These are phyloP conservation scores for Margaritispora aquatica DNA, from an alignment of 495 filamentous ascomycete genomes.

Conservation along the genomic window DNA sequence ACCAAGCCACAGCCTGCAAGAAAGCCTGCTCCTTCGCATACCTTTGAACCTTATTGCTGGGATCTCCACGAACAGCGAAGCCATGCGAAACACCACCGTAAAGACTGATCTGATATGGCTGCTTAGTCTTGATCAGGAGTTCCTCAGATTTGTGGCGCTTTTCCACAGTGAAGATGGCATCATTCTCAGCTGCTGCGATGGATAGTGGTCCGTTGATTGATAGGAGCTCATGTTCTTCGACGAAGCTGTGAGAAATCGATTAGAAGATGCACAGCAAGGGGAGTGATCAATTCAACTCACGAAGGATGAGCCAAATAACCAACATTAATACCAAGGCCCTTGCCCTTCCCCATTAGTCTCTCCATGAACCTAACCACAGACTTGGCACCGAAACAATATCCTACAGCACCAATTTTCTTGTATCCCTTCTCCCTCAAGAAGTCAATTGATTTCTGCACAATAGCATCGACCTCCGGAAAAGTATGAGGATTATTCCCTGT, in stretches of 20 bases:
- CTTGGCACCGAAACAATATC: conserved; percentile 69
- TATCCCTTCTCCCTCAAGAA: conserved; percentile 42
- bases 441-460: conserved; percentile 40
- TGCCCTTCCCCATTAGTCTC: conserved; percentile 30
- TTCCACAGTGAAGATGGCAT: conserved; percentile 69
- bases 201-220: conserved; percentile 65
- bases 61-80: conserved; percentile 68
- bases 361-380: conserved; percentile 22
- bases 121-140: conserved; percentile 50
- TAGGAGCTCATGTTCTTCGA: conserved; percentile 68
- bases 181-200: conserved; percentile 75
- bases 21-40: conserved; percentile 86
- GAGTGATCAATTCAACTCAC: conserved; percentile 1
- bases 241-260: conserved; percentile 39
- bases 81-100: conserved; percentile 73
- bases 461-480: conserved; percentile 45
- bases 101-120: conserved; percentile 76
- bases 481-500: conserved; percentile 53
- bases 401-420: conserved; percentile 64
- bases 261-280: neutral
- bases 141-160: conserved; percentile 55
- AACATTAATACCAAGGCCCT: too few relatives aligned
- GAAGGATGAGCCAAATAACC: conserved; percentile 73
- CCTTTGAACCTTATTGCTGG: conserved; percentile 52
- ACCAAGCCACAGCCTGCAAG: conserved; percentile 73